A percentile compares a stretch with the other conserved stretches of the same genome.
These are phyloP conservation scores for Toxoplasma gondii DNA, from an alignment of 169 alveolate species.

Conservation along the genomic window DNA sequence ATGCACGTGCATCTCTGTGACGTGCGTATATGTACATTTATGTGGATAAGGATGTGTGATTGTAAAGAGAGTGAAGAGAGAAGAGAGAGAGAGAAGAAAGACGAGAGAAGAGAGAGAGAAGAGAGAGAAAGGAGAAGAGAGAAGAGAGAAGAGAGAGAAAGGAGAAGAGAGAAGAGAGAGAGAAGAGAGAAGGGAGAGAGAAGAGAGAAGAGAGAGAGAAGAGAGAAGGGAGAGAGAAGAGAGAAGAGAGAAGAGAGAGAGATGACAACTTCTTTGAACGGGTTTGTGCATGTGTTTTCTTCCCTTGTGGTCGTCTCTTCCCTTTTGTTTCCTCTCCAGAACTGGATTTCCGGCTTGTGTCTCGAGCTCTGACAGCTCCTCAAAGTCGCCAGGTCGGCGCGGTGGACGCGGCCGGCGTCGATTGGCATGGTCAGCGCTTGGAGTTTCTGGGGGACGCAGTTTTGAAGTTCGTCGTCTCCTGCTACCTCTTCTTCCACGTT, in stretches of 20 bases:
- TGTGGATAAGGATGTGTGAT: background rate
- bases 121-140: background rate
- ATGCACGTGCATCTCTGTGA: background rate
- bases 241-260: no score
- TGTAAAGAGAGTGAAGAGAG: background rate
- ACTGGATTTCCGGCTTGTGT: no score
- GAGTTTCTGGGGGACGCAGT: conserved; percentile 54
- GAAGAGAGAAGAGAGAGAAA: no score
- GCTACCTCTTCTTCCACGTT: background rate
- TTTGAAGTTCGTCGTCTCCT: background rate
- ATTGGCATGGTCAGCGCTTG: conserved; percentile 37
- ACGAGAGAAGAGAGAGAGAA: background rate
- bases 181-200: no score
- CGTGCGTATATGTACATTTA: background rate
- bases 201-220: no score
- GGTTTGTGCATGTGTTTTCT: no score
- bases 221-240: no score
- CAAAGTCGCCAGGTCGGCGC: conserved; percentile 16
- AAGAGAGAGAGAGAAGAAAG: background rate
- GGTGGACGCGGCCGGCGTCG: conserved; percentile 9
- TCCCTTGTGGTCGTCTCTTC: no score
- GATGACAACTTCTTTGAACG: no score
- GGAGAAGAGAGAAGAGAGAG: no score
- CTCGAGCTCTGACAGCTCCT: no score
- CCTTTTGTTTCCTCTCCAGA: no score